phyloP scores from a whole-genome alignment of 2,329 filamentous ascomycete genomes.

The Colletotrichum lupini region DNA sequence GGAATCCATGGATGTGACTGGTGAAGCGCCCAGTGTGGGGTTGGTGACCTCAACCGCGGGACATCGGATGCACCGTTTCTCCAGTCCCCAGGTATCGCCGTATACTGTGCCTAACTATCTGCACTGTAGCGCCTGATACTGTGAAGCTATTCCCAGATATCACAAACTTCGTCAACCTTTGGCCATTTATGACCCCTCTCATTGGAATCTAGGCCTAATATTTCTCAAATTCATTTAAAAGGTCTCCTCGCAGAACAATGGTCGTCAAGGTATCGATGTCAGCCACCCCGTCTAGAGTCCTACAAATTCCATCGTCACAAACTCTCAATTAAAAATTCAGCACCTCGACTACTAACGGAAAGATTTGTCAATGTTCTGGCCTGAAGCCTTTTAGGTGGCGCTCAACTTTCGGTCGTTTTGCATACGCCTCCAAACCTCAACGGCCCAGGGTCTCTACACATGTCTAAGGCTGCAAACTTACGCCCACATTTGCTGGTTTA shows the following conservation, averaged over 20 bases:
- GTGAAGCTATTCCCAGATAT: neutral
- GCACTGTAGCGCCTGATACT: neutral
- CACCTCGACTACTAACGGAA: no score
- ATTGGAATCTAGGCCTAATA: no score
- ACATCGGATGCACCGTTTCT: conserved; percentile 22
- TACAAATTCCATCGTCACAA: neutral
- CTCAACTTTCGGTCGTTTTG: neutral
- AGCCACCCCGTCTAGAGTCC: neutral
- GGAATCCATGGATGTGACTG: conserved; percentile 17
- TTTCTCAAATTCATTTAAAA: no score
- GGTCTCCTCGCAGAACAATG: no score
- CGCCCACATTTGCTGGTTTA: no score
- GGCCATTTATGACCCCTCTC: no score
- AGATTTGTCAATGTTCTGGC: no score
- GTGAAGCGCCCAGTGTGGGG: neutral
- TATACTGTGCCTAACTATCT: neutral
- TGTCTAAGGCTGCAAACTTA: neutral
- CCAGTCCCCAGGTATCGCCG: neutral
- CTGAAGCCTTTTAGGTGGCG: neutral
- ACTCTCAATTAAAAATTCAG: no score
- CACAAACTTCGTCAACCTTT: neutral
- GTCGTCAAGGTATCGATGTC: neutral
- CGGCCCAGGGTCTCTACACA: neutral
- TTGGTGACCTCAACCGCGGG: neutral
- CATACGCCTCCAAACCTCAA: neutral